Conservation (phyloP, 176 grass and related monocot genomes). For the Raddia distichophylla region DNA sequence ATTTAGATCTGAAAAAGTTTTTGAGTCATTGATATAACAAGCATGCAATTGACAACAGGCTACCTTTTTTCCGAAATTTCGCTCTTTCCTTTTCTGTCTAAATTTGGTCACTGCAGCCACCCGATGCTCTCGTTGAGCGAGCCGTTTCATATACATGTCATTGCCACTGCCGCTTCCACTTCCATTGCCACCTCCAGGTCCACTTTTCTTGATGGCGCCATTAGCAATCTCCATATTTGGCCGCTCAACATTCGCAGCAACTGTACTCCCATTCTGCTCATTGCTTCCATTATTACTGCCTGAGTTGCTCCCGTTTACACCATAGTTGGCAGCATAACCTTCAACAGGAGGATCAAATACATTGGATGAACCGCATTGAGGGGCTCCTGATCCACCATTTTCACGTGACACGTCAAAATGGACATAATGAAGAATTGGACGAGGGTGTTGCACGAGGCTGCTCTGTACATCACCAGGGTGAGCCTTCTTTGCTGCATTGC, state of each 20-base stretch:
- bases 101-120: conserved; percentile 68
- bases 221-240: conserved; percentile 57
- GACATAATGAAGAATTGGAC: conserved; percentile 43
- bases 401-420: conserved; percentile 10
- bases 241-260: conserved; percentile 40
- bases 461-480: conserved; percentile 52
- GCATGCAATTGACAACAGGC: conserved; percentile 33
- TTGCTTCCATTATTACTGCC: conserved; percentile 76
- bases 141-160: conserved; percentile 50
- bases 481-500: conserved; percentile 31
- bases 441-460: conserved; percentile 54
- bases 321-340: conserved; percentile 73
- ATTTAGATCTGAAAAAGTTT: background rate
- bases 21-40: background rate
- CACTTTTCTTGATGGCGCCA: conserved; percentile 44
- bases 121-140: conserved; percentile 47
- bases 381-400: conserved; percentile 39
- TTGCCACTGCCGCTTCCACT: conserved; percentile 60
- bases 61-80: conserved; percentile 93
- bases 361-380: conserved; percentile 53
- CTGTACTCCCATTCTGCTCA: conserved; percentile 57
- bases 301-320: conserved; percentile 63
- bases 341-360: conserved; percentile 51
- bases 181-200: conserved; percentile 36
- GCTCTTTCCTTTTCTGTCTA: conserved; percentile 71